A percentile compares a stretch with the other conserved stretches of the same genome.
These are phyloP conservation scores for Penstemon eatonii DNA, from an alignment of 257 asterid genomes.

Conservation along the genomic window DNA sequence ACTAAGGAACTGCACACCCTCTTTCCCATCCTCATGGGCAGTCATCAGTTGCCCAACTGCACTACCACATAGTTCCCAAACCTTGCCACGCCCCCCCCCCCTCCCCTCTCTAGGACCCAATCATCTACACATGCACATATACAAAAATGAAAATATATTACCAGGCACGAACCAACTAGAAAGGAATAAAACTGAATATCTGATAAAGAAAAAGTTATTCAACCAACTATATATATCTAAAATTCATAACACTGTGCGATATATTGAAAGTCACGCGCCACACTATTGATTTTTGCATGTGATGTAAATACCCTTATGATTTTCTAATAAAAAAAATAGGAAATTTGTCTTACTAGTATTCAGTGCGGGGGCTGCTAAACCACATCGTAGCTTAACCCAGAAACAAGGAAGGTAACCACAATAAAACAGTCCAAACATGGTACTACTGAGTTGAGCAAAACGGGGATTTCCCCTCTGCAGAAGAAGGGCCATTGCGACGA, in stretches of 20 bases:
- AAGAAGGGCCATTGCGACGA: conserved; percentile 69
- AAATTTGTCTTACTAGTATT: conserved; percentile 65
- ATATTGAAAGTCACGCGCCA: conserved; percentile 8
- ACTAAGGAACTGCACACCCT: neutral
- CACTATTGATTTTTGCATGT: conserved; percentile 15
- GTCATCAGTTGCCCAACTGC: neutral
- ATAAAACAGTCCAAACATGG: conserved; percentile 94
- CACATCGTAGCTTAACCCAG: conserved; percentile 95
- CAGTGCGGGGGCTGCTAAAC: conserved; percentile 79
- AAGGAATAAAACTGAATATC: neutral
- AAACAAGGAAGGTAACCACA: conserved; percentile 99
- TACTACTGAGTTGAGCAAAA: conserved; percentile 88
- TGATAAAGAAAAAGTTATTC: neutral
- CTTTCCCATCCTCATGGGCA: neutral
- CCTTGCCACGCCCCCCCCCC: neutral
- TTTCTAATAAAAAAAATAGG: conserved; percentile 20
- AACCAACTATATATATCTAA: conserved; percentile 1
- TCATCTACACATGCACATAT: too few relatives aligned
- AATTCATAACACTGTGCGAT: neutral
- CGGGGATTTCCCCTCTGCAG: conserved; percentile 91
- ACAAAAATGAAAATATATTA: too few relatives aligned
- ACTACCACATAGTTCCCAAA: neutral
- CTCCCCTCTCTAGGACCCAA: neutral
- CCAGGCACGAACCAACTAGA: neutral
- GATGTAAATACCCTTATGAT: conserved; percentile 16